These are phyloP conservation scores for Penicillium desertorum DNA, from an alignment of 495 filamentous ascomycete genomes.

Conservation along the genomic window DNA sequence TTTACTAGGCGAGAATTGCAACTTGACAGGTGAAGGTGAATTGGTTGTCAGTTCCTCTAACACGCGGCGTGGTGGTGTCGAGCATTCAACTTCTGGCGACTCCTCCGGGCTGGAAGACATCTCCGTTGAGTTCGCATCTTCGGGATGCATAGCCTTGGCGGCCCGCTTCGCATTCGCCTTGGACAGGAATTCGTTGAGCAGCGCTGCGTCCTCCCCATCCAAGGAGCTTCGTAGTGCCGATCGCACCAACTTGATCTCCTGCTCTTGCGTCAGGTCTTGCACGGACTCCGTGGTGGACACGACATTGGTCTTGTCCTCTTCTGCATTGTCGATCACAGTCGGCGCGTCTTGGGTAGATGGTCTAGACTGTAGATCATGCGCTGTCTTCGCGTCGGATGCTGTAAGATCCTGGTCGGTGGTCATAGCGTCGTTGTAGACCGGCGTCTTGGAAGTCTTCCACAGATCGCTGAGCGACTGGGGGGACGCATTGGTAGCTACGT, in stretches of 20 bases:
- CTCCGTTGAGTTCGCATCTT: slow-evolving; percentile 23
- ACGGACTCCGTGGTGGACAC: slow-evolving; percentile 18
- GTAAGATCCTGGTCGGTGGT: slow-evolving; percentile 1
- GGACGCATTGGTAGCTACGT: slow-evolving; percentile 17
- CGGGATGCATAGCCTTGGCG: slow-evolving; percentile 41
- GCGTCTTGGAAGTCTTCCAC: slow-evolving; percentile 9
- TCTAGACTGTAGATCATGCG: slow-evolving; percentile 15
- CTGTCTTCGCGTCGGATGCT: slow-evolving; percentile 14
- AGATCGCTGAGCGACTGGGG: slow-evolving; percentile 10
- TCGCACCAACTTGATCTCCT: slow-evolving; percentile 41
- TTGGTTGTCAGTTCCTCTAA: slow-evolving; percentile 55
- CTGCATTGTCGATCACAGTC: slow-evolving; percentile 5
- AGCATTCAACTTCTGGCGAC: slow-evolving; percentile 28
- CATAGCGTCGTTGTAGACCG: slow-evolving; percentile 19
- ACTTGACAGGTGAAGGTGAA: slow-evolving; percentile 52
- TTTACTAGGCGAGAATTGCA: slow-evolving; percentile 34
- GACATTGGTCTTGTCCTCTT: slow-evolving; percentile 4
- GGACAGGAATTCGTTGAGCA: slow-evolving; percentile 61
- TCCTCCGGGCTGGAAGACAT: slow-evolving; percentile 22
- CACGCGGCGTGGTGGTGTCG: slow-evolving; percentile 46
- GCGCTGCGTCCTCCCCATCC: slow-evolving; percentile 56
- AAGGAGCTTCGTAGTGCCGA: slow-evolving; percentile 46
- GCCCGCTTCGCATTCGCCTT: slow-evolving; percentile 60
- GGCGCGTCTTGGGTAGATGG: slow-evolving; percentile 7
- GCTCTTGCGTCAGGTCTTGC: slow-evolving; percentile 32